Conservation (phyloP, 345 rosid species). For the Eucalyptus victrix region DNA sequence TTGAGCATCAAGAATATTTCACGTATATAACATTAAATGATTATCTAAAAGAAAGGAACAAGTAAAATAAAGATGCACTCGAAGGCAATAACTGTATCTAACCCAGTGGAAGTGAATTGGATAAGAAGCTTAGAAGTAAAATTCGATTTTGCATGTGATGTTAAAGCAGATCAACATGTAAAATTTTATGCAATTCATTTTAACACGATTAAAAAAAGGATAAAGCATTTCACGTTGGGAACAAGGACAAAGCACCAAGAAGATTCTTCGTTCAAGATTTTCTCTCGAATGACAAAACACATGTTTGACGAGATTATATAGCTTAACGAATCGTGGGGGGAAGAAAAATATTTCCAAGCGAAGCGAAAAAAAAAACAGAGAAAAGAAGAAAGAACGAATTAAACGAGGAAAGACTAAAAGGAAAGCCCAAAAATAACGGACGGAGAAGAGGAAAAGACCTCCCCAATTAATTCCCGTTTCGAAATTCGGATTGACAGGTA, state of each 20-base stretch:
- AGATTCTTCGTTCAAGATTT: neutral
- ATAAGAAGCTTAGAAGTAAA: neutral
- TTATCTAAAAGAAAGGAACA: neutral
- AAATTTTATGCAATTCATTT: neutral
- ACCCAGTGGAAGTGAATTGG: neutral
- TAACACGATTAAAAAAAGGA: neutral
- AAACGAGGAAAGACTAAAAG: neutral
- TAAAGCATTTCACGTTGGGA: neutral
- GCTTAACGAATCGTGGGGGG: neutral
- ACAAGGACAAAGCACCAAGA: neutral
- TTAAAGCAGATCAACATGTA: neutral
- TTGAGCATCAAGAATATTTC: neutral
- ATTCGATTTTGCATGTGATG: neutral
- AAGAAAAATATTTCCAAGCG: neutral
- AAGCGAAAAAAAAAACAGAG: neutral
- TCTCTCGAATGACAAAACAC: neutral
- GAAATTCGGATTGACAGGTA: constrained; percentile 4
- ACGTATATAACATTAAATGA: neutral
- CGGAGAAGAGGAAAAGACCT: neutral
- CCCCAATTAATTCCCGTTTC: neutral
- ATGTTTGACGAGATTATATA: neutral
- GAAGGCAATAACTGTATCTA: neutral
- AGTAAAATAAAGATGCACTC: neutral
- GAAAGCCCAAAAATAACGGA: neutral
- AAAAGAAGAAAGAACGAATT: neutral